Percentiles rank a stretch among this genome's conserved stretches.
These are phyloP conservation scores for Zasmidium angulare DNA, from an alignment of 2,329 filamentous ascomycete genomes.

Conservation along the genomic window DNA sequence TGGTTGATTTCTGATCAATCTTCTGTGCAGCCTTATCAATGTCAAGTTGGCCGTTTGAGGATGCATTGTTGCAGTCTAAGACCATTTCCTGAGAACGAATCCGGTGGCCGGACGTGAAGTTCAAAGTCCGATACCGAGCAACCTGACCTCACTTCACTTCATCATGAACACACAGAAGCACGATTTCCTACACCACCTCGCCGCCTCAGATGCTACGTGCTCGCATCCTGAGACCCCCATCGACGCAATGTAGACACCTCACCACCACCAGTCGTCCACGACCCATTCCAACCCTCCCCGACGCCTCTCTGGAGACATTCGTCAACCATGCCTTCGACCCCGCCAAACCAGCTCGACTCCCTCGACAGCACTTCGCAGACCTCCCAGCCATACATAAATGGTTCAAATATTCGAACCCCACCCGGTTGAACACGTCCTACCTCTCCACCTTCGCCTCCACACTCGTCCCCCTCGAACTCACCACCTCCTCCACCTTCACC, in stretches of 20 bases:
- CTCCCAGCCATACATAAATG: conserved; percentile 60
- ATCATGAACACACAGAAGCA: neutral
- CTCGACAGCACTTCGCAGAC: conserved; percentile 41
- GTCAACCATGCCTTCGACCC: conserved; percentile 53
- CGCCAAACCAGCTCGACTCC: conserved; percentile 54
- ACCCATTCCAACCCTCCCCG: conserved; percentile 26
- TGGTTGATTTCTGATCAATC: no score
- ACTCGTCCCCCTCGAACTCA: conserved; percentile 61
- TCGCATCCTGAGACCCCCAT: conserved; percentile 5
- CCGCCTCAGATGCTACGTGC: conserved; percentile 17
- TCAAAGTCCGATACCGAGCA: no score
- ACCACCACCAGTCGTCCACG: conserved; percentile 6
- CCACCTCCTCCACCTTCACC: conserved; percentile 50
- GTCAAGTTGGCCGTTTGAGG: no score
- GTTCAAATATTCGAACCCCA: conserved; percentile 46
- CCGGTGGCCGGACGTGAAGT: no score
- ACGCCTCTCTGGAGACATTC: conserved; percentile 46
- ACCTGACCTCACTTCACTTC: no score
- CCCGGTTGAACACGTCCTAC: conserved; percentile 43
- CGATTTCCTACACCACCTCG: neutral
- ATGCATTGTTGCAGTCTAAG: no score
- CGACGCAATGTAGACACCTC: conserved; percentile 17
- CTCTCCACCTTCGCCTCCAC: conserved; percentile 48
- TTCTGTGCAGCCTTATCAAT: no score
- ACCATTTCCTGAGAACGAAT: no score